These are phyloP conservation scores for Fusarium begoniae DNA, from an alignment of 2,329 filamentous ascomycete genomes.

Conservation along the genomic window DNA sequence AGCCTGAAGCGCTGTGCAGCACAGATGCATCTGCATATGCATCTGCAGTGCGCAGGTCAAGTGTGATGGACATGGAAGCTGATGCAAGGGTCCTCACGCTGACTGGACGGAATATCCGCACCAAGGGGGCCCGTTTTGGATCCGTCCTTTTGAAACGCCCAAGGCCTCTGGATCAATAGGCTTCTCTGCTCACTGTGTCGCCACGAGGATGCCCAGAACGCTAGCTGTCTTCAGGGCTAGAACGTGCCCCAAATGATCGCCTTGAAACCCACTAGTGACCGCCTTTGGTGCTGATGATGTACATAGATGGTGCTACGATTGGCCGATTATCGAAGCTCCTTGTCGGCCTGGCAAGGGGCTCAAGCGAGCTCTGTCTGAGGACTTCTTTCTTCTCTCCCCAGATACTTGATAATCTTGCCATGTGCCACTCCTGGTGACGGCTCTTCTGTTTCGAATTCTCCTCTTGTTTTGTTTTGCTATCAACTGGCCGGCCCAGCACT, in stretches of 20 bases:
- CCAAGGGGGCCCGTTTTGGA: slow-evolving; percentile 28
- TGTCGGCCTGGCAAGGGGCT: slow-evolving; percentile 26
- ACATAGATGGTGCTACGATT: slow-evolving; percentile 11
- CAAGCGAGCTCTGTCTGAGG: slow-evolving; percentile 37
- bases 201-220: slow-evolving; percentile 24
- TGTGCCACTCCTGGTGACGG: slow-evolving; percentile 35
- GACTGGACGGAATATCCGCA: slow-evolving; percentile 30
- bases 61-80: slow-evolving; percentile 28
- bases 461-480: slow-evolving; percentile 28
- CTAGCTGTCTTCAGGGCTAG: slow-evolving; percentile 30
- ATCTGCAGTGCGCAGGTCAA: slow-evolving; percentile 10
- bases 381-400: slow-evolving; percentile 18
- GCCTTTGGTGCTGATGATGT: slow-evolving; percentile 27
- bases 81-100: slow-evolving; percentile 27
- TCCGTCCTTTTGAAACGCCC: slow-evolving; percentile 31
- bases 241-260: slow-evolving; percentile 28
- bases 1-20: slow-evolving; percentile 11
- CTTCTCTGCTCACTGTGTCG: slow-evolving; percentile 10
- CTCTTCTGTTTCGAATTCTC: slow-evolving; percentile 37
- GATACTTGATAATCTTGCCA: slow-evolving; percentile 39
- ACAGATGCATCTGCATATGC: neutral
- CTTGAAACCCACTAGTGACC: slow-evolving; percentile 35
- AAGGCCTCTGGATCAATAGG: slow-evolving; percentile 22
- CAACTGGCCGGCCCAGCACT: slow-evolving; percentile 39
- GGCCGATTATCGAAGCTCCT: slow-evolving; percentile 6